Percentiles rank a stretch among this genome's conserved stretches.
Evolutionary conservation across 2,329 filamentous ascomycete genomes (phyloP).

Genomic region (Hortaea werneckii): DNA sequence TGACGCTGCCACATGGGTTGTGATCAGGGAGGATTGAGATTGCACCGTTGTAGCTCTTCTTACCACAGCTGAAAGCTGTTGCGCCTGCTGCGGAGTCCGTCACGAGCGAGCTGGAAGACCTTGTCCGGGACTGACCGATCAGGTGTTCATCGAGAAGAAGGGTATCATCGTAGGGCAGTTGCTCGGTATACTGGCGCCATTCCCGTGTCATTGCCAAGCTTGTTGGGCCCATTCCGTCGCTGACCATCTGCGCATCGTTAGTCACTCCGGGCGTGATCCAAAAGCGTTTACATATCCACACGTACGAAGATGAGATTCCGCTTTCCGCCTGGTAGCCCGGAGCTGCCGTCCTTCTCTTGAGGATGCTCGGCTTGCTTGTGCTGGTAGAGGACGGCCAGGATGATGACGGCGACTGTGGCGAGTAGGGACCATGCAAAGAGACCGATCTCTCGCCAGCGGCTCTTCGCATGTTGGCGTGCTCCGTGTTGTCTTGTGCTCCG

Average conservation of each 20-base stretch:
- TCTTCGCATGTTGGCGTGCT: constrained; percentile 31
- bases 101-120: constrained; percentile 73
- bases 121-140: constrained; percentile 80
- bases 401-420: constrained; percentile 66
- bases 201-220: constrained; percentile 77
- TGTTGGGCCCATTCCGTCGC: constrained; percentile 94
- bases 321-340: constrained; percentile 47
- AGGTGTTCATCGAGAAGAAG: constrained; percentile 78
- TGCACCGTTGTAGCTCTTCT: constrained; percentile 94
- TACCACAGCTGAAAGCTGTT: constrained; percentile 85
- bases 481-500: constrained; percentile 11
- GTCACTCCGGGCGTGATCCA: neutral
- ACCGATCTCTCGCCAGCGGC: constrained; percentile 61
- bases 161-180: constrained; percentile 62
- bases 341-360: constrained; percentile 9
- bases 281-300: neutral
- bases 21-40: constrained; percentile 82
- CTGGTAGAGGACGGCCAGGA: constrained; percentile 75
- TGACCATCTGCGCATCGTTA: constrained; percentile 61
- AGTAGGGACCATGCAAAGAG: constrained; percentile 75
- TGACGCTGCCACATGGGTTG: constrained; percentile 77
- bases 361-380: constrained; percentile 27
- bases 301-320: constrained; percentile 73
- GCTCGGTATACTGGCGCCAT: constrained; percentile 69
- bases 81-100: constrained; percentile 96